These are phyloP conservation scores for Heterobasidion annosum DNA, from an alignment of 1,284 basidiomycete species.

Conservation along the genomic window DNA sequence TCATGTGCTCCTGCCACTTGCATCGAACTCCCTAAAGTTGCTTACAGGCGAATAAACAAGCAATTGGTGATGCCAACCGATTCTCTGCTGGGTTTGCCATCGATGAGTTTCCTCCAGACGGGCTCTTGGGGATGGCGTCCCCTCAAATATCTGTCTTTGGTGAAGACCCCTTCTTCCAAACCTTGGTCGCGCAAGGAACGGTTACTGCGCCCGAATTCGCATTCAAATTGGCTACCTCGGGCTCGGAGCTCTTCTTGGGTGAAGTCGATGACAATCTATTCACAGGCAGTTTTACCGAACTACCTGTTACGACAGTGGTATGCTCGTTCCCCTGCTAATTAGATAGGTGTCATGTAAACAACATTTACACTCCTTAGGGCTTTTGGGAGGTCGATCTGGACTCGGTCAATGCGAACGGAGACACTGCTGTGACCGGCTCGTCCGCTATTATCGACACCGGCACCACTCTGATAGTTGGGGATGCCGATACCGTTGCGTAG, in stretches of 20 bases:
- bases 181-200: constrained; percentile 14
- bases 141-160: constrained; percentile 14
- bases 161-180: constrained; percentile 14
- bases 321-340: neutral
- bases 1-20: neutral
- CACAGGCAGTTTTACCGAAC: constrained; percentile 15
- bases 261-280: constrained; percentile 16
- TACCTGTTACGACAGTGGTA: constrained; percentile 15
- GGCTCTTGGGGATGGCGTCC: constrained; percentile 22
- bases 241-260: constrained; percentile 32
- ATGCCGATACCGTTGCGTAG: constrained; percentile 25
- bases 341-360: neutral
- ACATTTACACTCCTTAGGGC: constrained; percentile 6
- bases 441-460: constrained; percentile 27
- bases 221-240: constrained; percentile 23
- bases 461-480: constrained; percentile 38
- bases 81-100: constrained; percentile 17
- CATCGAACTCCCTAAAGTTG: neutral
- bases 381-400: constrained; percentile 19
- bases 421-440: constrained; percentile 3
- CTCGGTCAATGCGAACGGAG: constrained; percentile 11
- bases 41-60: constrained; percentile 1
- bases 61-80: constrained; percentile 12
- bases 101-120: constrained; percentile 18
- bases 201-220: constrained; percentile 22